Base-by-base conservation (phyloP, 1,284 basidiomycete species). In the Kwoniella shivajii region DNA sequence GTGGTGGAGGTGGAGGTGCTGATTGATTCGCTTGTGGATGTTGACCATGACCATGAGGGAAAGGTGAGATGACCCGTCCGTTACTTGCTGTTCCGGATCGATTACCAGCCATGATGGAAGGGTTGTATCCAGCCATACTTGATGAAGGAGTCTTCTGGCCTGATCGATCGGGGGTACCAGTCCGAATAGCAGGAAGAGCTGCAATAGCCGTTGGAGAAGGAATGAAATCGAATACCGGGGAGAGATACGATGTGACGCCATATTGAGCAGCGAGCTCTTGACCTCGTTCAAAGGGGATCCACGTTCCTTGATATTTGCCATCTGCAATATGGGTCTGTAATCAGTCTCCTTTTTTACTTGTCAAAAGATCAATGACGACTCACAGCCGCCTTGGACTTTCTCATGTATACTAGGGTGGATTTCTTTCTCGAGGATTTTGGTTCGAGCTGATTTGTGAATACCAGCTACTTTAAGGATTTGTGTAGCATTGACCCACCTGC, bases 381-480 rank as follows among this genome's bases (percentile, higher is more conserved):
- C 58, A 77, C 75, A 99, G 38, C 96, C 96, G 46, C 96, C 96
- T 77, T 99, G 96, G 11, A 99, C 92, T 78, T 99, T 99, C 79
- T 99, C 95, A 78, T 99, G 94, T 78, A 92, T 88, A 50, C 94
- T 94, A 43, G 89, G 89, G 38, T 94, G 84, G 61, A 99, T 91
- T 80, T 99, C 95, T 77, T 95, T 96, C 81, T 99, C 96, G 34
- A 99, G 83, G 57, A 98, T 97, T 84, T 97, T 97, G 22, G 95
- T 98, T 41, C 96, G 84, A 37, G 89, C 85, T 2, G 92, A 93
- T 80, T 99, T 99, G 79, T 96, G 92, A 59, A 99, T 89, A 39
- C 96, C 96, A 7, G 96, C 96, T 39, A 99, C 94, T 79, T 99
- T 99, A 71, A 99, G 86, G 63, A 99, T 97, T 79, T 99, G 96